A percentile compares a stretch with the other conserved stretches of the same genome.
phyloP scores from a whole-genome alignment of 257 asterid genomes.

The Handroanthus guayacan region DNA sequence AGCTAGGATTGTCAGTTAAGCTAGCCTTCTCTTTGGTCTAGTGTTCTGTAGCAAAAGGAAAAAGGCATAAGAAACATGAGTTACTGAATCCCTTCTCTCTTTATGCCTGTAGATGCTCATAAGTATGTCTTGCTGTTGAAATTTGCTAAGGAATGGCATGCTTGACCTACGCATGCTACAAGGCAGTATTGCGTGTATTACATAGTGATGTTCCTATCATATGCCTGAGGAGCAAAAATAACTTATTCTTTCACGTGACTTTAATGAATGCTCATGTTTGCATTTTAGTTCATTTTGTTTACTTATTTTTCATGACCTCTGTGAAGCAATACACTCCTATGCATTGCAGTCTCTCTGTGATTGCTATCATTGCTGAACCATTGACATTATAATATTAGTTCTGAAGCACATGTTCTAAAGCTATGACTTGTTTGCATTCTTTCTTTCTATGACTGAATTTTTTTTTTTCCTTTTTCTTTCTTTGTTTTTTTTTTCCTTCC shows the following conservation, averaged over 20 bases:
- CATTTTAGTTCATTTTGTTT: neutral
- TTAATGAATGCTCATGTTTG: constrained; percentile 8
- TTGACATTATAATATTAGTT: constrained; percentile 18
- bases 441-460: too few relatives aligned
- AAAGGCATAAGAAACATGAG: neutral
- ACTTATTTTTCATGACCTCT: neutral
- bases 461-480: neutral
- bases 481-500: neutral
- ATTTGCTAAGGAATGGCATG: neutral
- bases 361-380: neutral
- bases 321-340: neutral
- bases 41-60: neutral
- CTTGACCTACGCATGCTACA: neutral
- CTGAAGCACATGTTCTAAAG: constrained; percentile 23
- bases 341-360: constrained; percentile 15
- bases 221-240: too few relatives aligned
- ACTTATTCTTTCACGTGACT: neutral
- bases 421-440: neutral
- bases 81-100: neutral
- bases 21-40: neutral
- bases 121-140: constrained; percentile 1
- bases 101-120: constrained; percentile 1
- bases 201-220: neutral
- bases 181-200: constrained; percentile 6
- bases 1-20: neutral